A percentile compares a stretch with the other conserved stretches of the same genome.
phyloP scores from a whole-genome alignment of 2,329 filamentous ascomycete genomes.

The Fonsecaea multimorphosa region DNA sequence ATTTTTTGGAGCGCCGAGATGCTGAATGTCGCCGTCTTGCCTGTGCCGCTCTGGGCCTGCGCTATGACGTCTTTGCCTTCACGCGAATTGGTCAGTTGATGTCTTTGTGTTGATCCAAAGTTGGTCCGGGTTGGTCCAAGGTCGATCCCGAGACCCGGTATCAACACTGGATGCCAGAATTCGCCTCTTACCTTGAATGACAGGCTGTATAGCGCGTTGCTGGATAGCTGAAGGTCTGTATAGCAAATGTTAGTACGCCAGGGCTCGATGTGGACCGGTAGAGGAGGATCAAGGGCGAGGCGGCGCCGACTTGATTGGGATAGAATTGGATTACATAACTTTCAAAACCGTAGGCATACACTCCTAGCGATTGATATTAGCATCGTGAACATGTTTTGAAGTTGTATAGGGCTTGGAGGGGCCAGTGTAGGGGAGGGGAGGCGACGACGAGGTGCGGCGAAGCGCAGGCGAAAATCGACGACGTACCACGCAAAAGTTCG shows the following conservation, averaged over 20 bases:
- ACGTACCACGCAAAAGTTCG: conserved; percentile 91
- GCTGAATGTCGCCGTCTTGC: conserved; percentile 99
- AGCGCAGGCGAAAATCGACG: no score
- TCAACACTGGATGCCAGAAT: no score
- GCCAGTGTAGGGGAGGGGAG: no score
- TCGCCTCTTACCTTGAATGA: conserved; percentile 99
- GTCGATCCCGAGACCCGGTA: no score
- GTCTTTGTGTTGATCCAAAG: no score
- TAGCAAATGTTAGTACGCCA: no score
- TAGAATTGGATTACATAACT: conserved; percentile 53
- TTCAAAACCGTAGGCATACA: conserved; percentile 99
- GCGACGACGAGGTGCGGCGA: conserved; percentile 13
- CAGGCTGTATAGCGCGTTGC: conserved; percentile 99
- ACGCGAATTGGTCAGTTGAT: no score
- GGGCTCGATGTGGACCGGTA: no score
- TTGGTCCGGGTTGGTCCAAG: no score
- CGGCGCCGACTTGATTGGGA: no score
- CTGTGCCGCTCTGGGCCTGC: conserved; percentile 98
- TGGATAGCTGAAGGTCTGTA: conserved; percentile 72
- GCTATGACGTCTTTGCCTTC: conserved; percentile 99
- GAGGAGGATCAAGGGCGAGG: conserved; percentile 94
- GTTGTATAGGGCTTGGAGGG: not conserved
- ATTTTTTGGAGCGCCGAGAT: conserved; percentile 99
- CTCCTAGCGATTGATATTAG: conserved; percentile 59
- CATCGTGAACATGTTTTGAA: not conserved